These are phyloP conservation scores for Stipa capillata DNA, from an alignment of 176 grass and related monocot species.

Conservation along the genomic window DNA sequence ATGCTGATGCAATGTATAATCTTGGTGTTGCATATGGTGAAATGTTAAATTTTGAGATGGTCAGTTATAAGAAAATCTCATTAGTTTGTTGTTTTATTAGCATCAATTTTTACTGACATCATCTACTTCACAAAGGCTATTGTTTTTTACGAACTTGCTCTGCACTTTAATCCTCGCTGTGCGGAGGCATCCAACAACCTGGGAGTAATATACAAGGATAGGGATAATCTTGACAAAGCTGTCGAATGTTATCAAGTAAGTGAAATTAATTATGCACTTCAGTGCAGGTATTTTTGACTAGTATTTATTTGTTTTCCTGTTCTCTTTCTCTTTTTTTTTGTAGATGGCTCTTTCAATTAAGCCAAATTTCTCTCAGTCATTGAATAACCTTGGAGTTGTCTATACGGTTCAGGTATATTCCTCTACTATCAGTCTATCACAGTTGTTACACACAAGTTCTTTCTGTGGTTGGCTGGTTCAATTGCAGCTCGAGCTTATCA, in stretches of 20 bases:
- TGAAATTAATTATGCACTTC: slow-evolving; percentile 17
- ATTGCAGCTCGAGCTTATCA: slow-evolving; percentile 4
- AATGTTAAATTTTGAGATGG: slow-evolving; percentile 99
- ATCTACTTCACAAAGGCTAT: slow-evolving; percentile 60
- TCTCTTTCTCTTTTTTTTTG: slow-evolving; percentile 10
- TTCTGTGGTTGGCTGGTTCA: background rate
- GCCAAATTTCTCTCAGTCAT: slow-evolving; percentile 87
- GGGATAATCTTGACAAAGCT: slow-evolving; percentile 99
- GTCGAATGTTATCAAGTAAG: slow-evolving; percentile 94
- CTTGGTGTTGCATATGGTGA: slow-evolving; percentile 99
- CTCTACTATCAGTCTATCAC: background rate
- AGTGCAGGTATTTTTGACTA: background rate
- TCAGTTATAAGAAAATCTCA: slow-evolving; percentile 36
- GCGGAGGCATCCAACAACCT: slow-evolving; percentile 98
- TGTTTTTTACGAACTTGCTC: slow-evolving; percentile 97
- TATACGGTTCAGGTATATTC: slow-evolving; percentile 90
- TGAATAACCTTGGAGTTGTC: slow-evolving; percentile 99
- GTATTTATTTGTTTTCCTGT: background rate
- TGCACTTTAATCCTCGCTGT: slow-evolving; percentile 96
- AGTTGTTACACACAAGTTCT: slow-evolving; percentile 4
- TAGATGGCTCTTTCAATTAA: slow-evolving; percentile 98
- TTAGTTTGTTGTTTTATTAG: slow-evolving; percentile 9
- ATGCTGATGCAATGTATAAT: slow-evolving; percentile 99
- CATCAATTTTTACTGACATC: slow-evolving; percentile 19
- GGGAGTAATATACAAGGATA: slow-evolving; percentile 99